These are phyloP conservation scores for Chlamydomonas sp. DNA, from an alignment of 139 green algal genomes.

Conservation along the genomic window DNA sequence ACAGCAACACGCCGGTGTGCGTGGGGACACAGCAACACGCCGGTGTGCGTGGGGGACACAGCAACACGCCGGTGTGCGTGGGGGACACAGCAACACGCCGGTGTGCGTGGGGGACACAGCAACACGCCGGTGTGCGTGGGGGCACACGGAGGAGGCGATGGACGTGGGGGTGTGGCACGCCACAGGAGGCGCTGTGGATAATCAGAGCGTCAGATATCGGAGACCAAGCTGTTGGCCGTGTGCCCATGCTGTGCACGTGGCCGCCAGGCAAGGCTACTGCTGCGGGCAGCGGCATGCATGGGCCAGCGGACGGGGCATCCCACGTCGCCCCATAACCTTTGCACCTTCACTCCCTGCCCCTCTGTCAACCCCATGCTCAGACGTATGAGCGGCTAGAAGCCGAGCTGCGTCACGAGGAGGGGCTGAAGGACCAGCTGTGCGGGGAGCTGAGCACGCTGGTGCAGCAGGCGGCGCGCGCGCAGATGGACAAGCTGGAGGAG, in stretches of 20 bases:
- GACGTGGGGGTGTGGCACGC: neutral
- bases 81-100: neutral
- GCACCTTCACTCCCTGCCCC: neutral
- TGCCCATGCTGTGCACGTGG: no score
- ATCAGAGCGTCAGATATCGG: neutral
- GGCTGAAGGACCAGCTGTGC: constrained; percentile 67
- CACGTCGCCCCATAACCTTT: neutral
- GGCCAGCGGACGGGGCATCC: neutral
- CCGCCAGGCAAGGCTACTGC: no score
- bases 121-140: neutral
- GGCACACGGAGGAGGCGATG: neutral
- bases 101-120: neutral
- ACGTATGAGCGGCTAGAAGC: constrained; percentile 38
- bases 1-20: no score
- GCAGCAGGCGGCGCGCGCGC: constrained; percentile 57
- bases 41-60: neutral
- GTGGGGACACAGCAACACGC: neutral
- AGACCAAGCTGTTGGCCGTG: neutral
- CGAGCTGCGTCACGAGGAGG: constrained; percentile 55
- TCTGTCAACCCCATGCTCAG: neutral
- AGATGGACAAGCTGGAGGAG: constrained; percentile 68
- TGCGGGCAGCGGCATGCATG: no score
- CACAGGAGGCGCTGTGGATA: neutral
- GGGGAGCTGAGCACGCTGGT: constrained; percentile 72
- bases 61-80: no score